Conservation (phyloP, 2,329 filamentous ascomycete genomes). For the Sporothrix pseudoabietina region DNA sequence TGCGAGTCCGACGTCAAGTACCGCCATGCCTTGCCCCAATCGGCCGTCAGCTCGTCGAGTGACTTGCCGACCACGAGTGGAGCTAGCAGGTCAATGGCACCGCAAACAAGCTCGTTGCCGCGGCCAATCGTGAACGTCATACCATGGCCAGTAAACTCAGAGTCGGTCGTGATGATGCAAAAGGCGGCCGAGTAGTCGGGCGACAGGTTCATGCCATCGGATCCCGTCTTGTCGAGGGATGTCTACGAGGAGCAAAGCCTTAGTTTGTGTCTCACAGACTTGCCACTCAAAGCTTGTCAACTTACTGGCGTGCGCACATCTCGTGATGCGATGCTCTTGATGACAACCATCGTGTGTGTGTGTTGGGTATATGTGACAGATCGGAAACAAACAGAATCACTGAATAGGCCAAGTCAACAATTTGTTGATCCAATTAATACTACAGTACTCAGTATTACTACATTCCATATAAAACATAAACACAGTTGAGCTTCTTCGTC, state of each 20-base stretch:
- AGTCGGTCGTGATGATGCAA: slow-evolving; percentile 84
- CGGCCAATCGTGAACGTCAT: slow-evolving; percentile 89
- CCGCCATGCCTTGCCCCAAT: slow-evolving; percentile 89
- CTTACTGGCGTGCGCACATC: slow-evolving; percentile 2
- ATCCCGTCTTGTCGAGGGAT: slow-evolving; percentile 90
- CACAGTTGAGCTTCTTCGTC: background rate
- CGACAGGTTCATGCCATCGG: slow-evolving; percentile 91
- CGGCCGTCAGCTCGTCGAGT: slow-evolving; percentile 58
- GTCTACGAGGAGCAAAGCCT: slow-evolving; percentile 48
- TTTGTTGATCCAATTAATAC: background rate
- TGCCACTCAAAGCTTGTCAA: background rate
- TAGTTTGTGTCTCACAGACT: background rate
- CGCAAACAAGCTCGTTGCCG: slow-evolving; percentile 89
- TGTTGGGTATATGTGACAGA: background rate
- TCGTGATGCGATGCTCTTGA: slow-evolving; percentile 1
- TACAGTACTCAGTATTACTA: background rate
- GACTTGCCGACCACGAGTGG: slow-evolving; percentile 62
- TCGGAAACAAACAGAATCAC: too few relatives aligned
- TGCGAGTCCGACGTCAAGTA: slow-evolving; percentile 90
- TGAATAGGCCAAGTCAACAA: too few relatives aligned
- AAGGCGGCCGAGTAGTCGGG: slow-evolving; percentile 89
- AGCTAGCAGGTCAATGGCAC: slow-evolving; percentile 79
- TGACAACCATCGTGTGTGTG: background rate
- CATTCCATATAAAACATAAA: background rate
- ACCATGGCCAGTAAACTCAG: slow-evolving; percentile 69